Evolutionary conservation across 441 rosid species (phyloP).

Genomic region (Pelargonium cotyledonis): DNA sequence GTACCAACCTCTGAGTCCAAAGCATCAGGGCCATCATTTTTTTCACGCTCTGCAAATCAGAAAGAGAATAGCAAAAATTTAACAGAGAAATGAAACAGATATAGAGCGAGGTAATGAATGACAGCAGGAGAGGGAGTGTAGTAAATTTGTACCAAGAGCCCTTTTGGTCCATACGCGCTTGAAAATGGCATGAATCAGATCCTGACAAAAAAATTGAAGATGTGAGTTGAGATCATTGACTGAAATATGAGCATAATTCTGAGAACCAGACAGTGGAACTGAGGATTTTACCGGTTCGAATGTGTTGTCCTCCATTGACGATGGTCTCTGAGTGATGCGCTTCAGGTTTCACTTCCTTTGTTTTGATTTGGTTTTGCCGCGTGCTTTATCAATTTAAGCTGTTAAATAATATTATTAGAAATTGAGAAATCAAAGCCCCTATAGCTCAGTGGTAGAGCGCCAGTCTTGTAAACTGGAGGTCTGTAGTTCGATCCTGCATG

Average conservation of each 20-base stretch:
- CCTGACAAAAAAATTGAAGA: slow-evolving; percentile 32
- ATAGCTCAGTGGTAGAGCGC: no score
- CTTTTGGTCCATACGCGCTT: slow-evolving; percentile 64
- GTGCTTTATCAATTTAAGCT: no score
- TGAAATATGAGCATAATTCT: no score
- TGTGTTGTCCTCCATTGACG: slow-evolving; percentile 1
- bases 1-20: slow-evolving; percentile 50
- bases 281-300: background rate
- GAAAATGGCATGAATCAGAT: slow-evolving; percentile 73
- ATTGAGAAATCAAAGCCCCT: no score
- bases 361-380: background rate
- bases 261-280: background rate
- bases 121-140: background rate
- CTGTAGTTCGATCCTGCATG: no score
- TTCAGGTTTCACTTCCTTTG: background rate
- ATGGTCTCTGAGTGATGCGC: background rate
- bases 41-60: slow-evolving; percentile 50
- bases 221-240: background rate
- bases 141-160: slow-evolving; percentile 41
- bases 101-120: background rate
- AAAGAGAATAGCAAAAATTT: background rate
- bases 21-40: slow-evolving; percentile 43
- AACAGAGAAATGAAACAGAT: background rate
- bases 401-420: no score
- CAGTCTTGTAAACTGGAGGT: no score